Percentiles rank a stretch among this genome's conserved stretches.
phyloP scores from a whole-genome alignment of 2,329 filamentous ascomycete genomes.

The Botrytis fragariae region DNA sequence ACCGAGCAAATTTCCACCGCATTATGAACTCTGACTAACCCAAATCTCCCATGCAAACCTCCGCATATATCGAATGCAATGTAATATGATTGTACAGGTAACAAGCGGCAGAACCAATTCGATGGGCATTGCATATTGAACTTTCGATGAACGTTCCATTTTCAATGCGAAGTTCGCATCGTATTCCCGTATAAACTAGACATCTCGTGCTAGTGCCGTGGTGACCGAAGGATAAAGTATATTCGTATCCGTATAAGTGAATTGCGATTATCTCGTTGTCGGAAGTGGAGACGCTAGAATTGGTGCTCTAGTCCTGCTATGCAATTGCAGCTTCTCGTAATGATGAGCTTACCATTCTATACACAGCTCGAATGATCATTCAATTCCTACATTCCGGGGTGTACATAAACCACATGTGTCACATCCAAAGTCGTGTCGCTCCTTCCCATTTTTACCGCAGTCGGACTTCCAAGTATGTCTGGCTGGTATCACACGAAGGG shows the following conservation, averaged over 20 bases:
- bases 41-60: background rate
- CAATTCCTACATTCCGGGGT: background rate
- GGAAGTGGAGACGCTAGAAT: background rate
- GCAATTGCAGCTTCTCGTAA: background rate
- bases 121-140: background rate
- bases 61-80: conserved; percentile 11
- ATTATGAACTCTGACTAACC: background rate
- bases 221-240: background rate
- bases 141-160: background rate
- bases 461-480: background rate
- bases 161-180: background rate
- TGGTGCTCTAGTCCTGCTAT: background rate
- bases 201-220: background rate
- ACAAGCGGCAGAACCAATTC: background rate
- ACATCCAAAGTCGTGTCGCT: background rate
- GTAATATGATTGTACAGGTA: background rate
- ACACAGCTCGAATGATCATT: background rate
- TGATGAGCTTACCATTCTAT: background rate
- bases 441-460: background rate
- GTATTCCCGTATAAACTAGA: background rate
- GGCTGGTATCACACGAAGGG: background rate
- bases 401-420: background rate
- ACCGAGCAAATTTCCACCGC: background rate
- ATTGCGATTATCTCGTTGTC: background rate
- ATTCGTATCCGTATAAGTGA: background rate